A percentile compares a stretch with the other conserved stretches of the same genome.
phyloP scores from a whole-genome alignment of 306 rosid species.

The Glycine latifolia region DNA sequence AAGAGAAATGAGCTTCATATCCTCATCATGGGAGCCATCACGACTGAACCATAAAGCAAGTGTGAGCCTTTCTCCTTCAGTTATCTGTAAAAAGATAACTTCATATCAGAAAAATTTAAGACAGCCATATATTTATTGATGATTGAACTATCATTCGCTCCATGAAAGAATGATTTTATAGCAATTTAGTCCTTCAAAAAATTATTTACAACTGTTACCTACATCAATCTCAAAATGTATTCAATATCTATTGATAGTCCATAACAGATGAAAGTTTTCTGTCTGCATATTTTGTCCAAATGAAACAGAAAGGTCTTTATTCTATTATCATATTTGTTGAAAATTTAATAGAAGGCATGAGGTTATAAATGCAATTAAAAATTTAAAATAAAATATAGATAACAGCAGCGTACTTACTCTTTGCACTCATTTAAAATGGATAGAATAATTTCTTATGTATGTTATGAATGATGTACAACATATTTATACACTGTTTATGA shows the following conservation, averaged over 20 bases:
- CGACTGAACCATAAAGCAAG: slow-evolving; percentile 94
- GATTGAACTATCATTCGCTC: slow-evolving; percentile 10
- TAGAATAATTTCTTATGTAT: too few relatives aligned
- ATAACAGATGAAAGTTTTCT: too few relatives aligned
- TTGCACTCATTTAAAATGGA: too few relatives aligned
- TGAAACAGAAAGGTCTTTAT: too few relatives aligned
- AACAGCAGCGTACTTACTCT: too few relatives aligned
- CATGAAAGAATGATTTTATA: slow-evolving; percentile 5
- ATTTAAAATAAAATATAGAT: too few relatives aligned
- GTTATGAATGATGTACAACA: too few relatives aligned
- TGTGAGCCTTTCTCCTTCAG: slow-evolving; percentile 89
- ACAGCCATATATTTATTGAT: slow-evolving; percentile 26
- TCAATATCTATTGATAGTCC: neutral
- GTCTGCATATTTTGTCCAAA: too few relatives aligned
- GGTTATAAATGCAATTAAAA: too few relatives aligned
- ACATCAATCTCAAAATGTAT: too few relatives aligned
- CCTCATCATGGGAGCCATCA: slow-evolving; percentile 86
- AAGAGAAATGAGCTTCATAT: slow-evolving; percentile 74
- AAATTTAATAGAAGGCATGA: too few relatives aligned
- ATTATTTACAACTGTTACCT: neutral
- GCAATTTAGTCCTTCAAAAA: slow-evolving; percentile 13
- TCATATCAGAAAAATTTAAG: slow-evolving; percentile 47
- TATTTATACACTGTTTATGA: neutral
- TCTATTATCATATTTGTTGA: too few relatives aligned
- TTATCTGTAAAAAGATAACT: slow-evolving; percentile 64